Percentiles rank a stretch among this genome's conserved stretches.
These are phyloP conservation scores for Auxenochlorella protothecoides DNA, from an alignment of 139 green algal genomes.

Conservation along the genomic window DNA sequence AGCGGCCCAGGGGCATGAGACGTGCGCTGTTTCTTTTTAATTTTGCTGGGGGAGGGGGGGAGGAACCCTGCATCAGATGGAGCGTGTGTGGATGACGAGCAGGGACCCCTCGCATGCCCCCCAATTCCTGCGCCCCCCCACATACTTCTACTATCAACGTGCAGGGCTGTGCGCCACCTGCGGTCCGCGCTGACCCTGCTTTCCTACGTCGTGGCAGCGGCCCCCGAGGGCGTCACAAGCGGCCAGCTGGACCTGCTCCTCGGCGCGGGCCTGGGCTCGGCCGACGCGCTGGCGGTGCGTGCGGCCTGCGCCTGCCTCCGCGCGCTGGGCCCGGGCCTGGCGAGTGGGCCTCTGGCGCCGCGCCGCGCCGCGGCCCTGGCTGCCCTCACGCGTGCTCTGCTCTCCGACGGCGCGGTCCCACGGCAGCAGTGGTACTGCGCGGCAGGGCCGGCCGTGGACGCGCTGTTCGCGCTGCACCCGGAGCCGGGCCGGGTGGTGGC, in stretches of 20 bases:
- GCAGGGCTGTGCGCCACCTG: conserved; percentile 17
- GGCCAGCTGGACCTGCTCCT: conserved; percentile 34
- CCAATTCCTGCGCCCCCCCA: too few species aligned
- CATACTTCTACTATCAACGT: neutral
- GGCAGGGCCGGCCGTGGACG: conserved; percentile 58
- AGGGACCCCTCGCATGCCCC: too few species aligned
- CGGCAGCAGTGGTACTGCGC: conserved; percentile 48
- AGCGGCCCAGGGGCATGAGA: too few species aligned
- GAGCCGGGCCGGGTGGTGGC: conserved; percentile 43
- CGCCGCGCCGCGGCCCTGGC: too few species aligned
- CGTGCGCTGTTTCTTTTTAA: too few species aligned
- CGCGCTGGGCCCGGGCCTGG: neutral
- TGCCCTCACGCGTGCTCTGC: conserved; percentile 9
- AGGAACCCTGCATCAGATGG: too few species aligned
- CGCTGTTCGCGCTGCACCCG: conserved; percentile 74
- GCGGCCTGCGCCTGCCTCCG: neutral
- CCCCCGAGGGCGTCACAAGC: conserved; percentile 28
- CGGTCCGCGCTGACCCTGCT: conserved; percentile 48
- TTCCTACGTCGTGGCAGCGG: conserved; percentile 35
- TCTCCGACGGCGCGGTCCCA: too few species aligned
- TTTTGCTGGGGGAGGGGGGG: too few species aligned
- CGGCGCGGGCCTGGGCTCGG: neutral
- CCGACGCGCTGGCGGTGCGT: neutral
- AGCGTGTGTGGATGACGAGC: too few species aligned
- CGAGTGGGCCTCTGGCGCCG: too few species aligned